A percentile compares a stretch with the other conserved stretches of the same genome.
These are phyloP conservation scores for Xylariales sp. DNA, from an alignment of 2,329 filamentous ascomycete genomes.

Conservation along the genomic window DNA sequence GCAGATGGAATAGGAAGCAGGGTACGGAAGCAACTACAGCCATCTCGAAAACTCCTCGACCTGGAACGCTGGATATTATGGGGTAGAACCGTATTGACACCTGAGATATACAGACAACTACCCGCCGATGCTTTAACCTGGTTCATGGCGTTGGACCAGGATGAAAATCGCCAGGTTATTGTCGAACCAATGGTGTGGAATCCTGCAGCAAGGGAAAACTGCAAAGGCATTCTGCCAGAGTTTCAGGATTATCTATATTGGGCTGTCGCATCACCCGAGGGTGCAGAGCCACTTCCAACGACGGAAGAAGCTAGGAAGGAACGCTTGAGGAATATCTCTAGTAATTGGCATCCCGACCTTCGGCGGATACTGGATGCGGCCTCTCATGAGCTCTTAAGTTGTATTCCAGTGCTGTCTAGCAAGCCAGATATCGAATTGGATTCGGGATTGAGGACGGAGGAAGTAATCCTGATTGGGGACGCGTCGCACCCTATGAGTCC, in stretches of 20 bases:
- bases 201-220: constrained; percentile 13
- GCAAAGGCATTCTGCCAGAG: constrained; percentile 13
- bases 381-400: constrained; percentile 16
- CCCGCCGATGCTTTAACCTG: constrained; percentile 19
- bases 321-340: constrained; percentile 14
- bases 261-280: constrained; percentile 18
- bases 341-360: constrained; percentile 21
- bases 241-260: constrained; percentile 22
- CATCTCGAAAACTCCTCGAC: constrained; percentile 21
- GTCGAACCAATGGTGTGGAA: constrained; percentile 24
- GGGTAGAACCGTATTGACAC: constrained; percentile 22
- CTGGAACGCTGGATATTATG: constrained; percentile 26
- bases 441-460: constrained; percentile 10
- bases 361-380: constrained; percentile 19
- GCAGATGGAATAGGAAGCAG: constrained; percentile 24
- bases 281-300: constrained; percentile 15
- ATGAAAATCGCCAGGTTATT: constrained; percentile 19
- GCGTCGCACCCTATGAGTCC: constrained; percentile 25
- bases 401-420: constrained; percentile 21
- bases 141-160: constrained; percentile 24
- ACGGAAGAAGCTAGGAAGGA: constrained; percentile 17
- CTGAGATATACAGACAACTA: constrained; percentile 13
- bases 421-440: constrained; percentile 20
- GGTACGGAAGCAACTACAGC: constrained; percentile 24
- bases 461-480: constrained; percentile 20